Conservation (phyloP, 1,284 basidiomycete species). For the Marasmius tenuissimus region DNA sequence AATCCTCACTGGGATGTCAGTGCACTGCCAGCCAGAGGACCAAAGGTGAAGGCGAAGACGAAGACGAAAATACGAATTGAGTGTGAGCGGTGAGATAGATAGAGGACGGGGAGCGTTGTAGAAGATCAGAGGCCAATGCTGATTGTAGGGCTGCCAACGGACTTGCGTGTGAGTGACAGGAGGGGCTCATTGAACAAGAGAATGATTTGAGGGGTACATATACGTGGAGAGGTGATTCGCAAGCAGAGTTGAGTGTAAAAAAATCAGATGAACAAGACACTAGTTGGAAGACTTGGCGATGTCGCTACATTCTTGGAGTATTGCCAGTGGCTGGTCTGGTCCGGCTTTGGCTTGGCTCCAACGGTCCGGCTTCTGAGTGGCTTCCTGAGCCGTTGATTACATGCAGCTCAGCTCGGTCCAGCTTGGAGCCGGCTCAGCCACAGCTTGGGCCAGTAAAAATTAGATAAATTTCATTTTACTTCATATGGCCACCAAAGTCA, state of each 20-base stretch:
- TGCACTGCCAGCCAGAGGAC: too few relatives aligned
- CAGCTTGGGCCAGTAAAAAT: too few relatives aligned
- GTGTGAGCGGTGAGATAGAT: slow-evolving; percentile 62
- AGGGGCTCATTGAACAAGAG: slow-evolving; percentile 66
- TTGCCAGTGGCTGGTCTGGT: too few relatives aligned
- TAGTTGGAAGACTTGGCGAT: slow-evolving; percentile 8
- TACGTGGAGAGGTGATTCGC: slow-evolving; percentile 21
- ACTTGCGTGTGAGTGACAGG: slow-evolving; percentile 62
- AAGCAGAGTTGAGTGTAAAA: slow-evolving; percentile 24
- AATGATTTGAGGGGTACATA: slow-evolving; percentile 62
- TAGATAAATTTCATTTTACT: too few relatives aligned
- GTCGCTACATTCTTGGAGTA: too few relatives aligned
- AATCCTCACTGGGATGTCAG: too few relatives aligned
- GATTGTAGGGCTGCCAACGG: slow-evolving; percentile 74
- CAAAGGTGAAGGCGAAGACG: slow-evolving; percentile 19
- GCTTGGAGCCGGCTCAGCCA: too few relatives aligned
- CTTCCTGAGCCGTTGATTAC: too few relatives aligned
- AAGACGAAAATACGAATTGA: slow-evolving; percentile 51
- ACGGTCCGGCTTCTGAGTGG: too few relatives aligned
- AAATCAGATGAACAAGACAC: slow-evolving; percentile 18
- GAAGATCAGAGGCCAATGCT: slow-evolving; percentile 31
- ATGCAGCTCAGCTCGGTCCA: too few relatives aligned
- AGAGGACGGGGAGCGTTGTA: slow-evolving; percentile 45
- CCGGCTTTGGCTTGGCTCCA: too few relatives aligned
- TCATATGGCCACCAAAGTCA: too few relatives aligned